Evolutionary conservation across 495 filamentous ascomycete species (phyloP), one percentile per base, ranked within the genome.

Genomic region (Xanthoparmelia taractica): DNA sequence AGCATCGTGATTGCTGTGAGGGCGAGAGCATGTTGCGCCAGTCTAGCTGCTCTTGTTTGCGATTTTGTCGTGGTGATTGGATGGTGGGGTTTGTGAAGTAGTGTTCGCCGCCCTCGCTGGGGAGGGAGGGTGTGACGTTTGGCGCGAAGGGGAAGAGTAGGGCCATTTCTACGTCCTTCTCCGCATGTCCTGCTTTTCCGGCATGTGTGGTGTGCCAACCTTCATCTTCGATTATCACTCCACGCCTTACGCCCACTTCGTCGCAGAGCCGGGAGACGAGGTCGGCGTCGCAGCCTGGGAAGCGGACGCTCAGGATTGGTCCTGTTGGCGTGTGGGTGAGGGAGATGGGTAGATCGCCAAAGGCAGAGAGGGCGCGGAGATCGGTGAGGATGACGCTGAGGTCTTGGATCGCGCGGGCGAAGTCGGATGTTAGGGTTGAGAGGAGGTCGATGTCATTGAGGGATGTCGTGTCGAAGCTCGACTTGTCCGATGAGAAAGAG

Each of bases 91-190:
- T 12, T 67, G 79, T 13, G 72, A 64, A 43, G 70, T 69, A 63
- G 7, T 64, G 65, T n/a, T 69, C 60, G 38, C 66, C 69, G 29
- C 63, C 60, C 38, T 63, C 34, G 33, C 43, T 68, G 17, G 27
- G 17, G 2, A n/a, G 17, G 18, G 61, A 57, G 29, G 61, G 17
- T 34, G 55, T 62, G 56, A 57, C 43, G n/a, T 59, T 63, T 18
- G 91, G 87, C 4, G 92, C 91, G 66, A 91, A 96, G 1, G 92
- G 92, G 70, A 95, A 96, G 47, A 87, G 80, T 20, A 96, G 76
- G 25, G 92, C 91, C 50, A 95, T 81, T 47, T 85, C 78, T 2
- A 83, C 81, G 40, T 85, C 87, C n/a, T 74, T 77, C 59, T 78
- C 41, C 27, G 27, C 29, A 40, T 34, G 38, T 10, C 41, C 60